phyloP scores from a whole-genome alignment of 352 stramenopile genomes.

The Phytophthora ramorum region DNA sequence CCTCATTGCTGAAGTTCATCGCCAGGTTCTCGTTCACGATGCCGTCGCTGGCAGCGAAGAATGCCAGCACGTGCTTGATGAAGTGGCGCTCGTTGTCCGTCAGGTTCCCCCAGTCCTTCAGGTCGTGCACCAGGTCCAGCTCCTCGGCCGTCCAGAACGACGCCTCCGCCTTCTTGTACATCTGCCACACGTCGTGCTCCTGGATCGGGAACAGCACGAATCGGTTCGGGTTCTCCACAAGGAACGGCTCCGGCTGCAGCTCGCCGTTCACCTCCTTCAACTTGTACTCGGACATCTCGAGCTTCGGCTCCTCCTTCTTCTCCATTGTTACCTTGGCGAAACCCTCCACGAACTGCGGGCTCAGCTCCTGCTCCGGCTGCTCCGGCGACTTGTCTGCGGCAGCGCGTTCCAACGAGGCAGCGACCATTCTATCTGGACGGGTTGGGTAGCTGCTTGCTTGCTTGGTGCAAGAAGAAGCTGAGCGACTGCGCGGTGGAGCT shows the following conservation, averaged over 20 bases:
- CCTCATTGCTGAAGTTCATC: slow-evolving; percentile 98
- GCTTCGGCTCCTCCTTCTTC: slow-evolving; percentile 32
- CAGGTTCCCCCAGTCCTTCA: slow-evolving; percentile 96
- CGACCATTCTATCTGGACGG: slow-evolving; percentile 39
- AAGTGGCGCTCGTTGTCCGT: slow-evolving; percentile 97
- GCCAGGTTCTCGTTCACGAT: slow-evolving; percentile 99
- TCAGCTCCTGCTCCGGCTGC: slow-evolving; percentile 43
- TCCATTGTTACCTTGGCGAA: slow-evolving; percentile 30
- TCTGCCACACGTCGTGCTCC: slow-evolving; percentile 97
- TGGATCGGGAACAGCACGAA: slow-evolving; percentile 99
- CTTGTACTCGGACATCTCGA: slow-evolving; percentile 89
- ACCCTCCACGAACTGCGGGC: slow-evolving; percentile 25
- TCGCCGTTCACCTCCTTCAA: slow-evolving; percentile 86
- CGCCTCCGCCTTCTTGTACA: slow-evolving; percentile 99
- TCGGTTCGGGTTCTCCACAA: slow-evolving; percentile 95
- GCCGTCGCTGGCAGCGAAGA: slow-evolving; percentile 98
- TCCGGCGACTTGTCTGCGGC: slow-evolving; percentile 23
- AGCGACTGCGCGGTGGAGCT: slow-evolving; percentile 1
- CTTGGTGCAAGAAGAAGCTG: not conserved
- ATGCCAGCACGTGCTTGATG: slow-evolving; percentile 98
- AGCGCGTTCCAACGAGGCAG: slow-evolving; percentile 32
- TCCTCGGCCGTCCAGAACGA: slow-evolving; percentile 99
- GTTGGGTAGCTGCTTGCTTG: slow-evolving; percentile 1
- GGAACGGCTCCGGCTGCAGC: slow-evolving; percentile 91
- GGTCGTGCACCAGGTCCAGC: slow-evolving; percentile 96